Evolutionary conservation across 768 basidiomycete species (phyloP), one percentile per base, ranked within the genome.

Genomic region (Gymnopilus junonius): DNA sequence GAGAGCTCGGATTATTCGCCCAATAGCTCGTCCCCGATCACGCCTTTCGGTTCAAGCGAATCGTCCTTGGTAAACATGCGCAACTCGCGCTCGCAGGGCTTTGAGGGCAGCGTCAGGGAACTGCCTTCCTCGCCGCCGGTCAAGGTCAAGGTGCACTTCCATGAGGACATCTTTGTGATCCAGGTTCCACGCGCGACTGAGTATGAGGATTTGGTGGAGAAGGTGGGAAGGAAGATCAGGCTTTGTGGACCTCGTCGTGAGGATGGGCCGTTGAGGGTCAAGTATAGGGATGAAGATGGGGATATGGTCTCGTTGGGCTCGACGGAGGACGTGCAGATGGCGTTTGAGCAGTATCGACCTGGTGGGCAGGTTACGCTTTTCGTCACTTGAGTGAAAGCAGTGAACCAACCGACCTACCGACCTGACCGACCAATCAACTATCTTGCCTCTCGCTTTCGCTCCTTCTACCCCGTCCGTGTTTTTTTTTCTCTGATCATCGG

Each of bases 141-240:
- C 43, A 94, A 95, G 73, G 89, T 98, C 72, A 97, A 97, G 77
- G 94, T 98, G 57, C 92, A 93, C 75, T 98, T 92, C 80, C 89
- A 94, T 70, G 93, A 96, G 69, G 95, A 97, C 73, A 92, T 97
- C 48, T 99, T 98, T 72, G 91, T 97, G 65, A 93, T 98, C 61
- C 92, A 94, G 76, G 94, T 97, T 25, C 85, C 92, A 43, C 85
- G 90, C 64, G 77, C 81, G 64, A 93, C 93, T 34, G 88, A 92
- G 73, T 96, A 90, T 75, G 82, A 79, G 56, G 92, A 95, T 45
- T 82, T 99, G 56, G 91, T 96, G 56, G 92, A 95, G 75, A 91
- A 90, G 73, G 94, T 99, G 1, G 90, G 92, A 34, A 88, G 89
- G 79, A 99, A 98, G 85, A 96, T 98, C 68, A 85, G 94, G 31